Conservation (phyloP, 495 filamentous ascomycete genomes). For the Neurospora tetrasperma region DNA sequence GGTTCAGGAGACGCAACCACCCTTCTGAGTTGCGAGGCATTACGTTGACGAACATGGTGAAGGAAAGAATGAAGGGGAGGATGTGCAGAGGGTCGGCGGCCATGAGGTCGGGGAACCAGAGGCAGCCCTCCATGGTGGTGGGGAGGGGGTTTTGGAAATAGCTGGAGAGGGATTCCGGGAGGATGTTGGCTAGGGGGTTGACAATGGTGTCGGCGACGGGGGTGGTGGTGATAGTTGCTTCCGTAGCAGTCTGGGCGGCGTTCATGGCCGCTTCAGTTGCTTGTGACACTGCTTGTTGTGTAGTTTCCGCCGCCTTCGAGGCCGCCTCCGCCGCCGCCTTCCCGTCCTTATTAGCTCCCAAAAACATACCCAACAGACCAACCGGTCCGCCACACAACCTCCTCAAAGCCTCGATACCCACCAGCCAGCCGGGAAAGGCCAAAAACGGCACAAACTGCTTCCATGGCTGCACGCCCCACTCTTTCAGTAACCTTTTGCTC, state of each 20-base stretch:
- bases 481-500: constrained; percentile 28
- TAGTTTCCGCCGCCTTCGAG: neutral
- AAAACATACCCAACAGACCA: constrained; percentile 40
- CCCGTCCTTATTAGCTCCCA: constrained; percentile 6
- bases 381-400: constrained; percentile 48
- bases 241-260: neutral
- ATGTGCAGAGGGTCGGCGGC: constrained; percentile 56
- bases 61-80: constrained; percentile 52
- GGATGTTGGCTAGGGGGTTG: neutral
- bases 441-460: constrained; percentile 32
- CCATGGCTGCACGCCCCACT: constrained; percentile 42
- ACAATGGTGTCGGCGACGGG: neutral
- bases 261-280: neutral
- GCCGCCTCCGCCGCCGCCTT: constrained; percentile 2
- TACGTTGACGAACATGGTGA: constrained; percentile 35
- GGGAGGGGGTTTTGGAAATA: neutral
- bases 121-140: constrained; percentile 55
- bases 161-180: neutral
- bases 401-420: constrained; percentile 56
- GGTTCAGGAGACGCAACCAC: neutral
- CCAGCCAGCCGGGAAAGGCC: constrained; percentile 55
- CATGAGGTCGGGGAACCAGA: constrained; percentile 76
- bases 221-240: neutral
- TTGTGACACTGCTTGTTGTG: neutral
- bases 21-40: constrained; percentile 11